Percentiles rank a stretch among this genome's conserved stretches.
phyloP scores from a whole-genome alignment of 768 basidiomycete genomes.

The Punctularia strigosozonata region DNA sequence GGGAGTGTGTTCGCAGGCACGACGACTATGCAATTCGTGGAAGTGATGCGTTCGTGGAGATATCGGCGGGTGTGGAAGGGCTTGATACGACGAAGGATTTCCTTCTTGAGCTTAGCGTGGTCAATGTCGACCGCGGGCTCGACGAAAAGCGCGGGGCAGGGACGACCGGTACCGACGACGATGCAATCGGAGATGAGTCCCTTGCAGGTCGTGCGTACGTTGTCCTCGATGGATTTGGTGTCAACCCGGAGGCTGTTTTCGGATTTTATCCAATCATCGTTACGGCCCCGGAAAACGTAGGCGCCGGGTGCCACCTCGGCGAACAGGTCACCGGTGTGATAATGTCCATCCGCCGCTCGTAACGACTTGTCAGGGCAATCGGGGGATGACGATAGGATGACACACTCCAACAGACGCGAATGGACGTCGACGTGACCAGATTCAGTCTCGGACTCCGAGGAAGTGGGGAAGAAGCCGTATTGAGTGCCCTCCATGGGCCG shows the following conservation, averaged over 20 bases:
- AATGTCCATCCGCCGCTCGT: conserved; percentile 52
- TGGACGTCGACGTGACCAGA: conserved; percentile 39
- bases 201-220: conserved; percentile 52
- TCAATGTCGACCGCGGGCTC: conserved; percentile 47
- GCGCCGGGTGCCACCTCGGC: conserved; percentile 43
- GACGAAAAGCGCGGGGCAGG: conserved; percentile 66
- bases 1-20: conserved; percentile 59
- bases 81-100: conserved; percentile 61
- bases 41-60: conserved; percentile 66
- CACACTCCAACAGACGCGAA: conserved; percentile 49
- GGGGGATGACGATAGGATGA: conserved; percentile 52
- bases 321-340: conserved; percentile 79
- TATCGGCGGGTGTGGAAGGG: conserved; percentile 68
- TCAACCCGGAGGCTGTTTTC: conserved; percentile 71
- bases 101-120: conserved; percentile 48
- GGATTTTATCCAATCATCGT: conserved; percentile 82
- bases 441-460: conserved; percentile 23
- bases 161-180: conserved; percentile 66
- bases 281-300: conserved; percentile 58
- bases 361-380: conserved; percentile 58
- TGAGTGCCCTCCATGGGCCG: conserved; percentile 47
- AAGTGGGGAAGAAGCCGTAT: conserved; percentile 56
- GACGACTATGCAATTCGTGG: conserved; percentile 51
- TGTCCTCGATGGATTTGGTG: conserved; percentile 74
- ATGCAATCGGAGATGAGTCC: conserved; percentile 61